phyloP scores from a whole-genome alignment of 148 eudicot species.

The Rhododendron vialii region DNA sequence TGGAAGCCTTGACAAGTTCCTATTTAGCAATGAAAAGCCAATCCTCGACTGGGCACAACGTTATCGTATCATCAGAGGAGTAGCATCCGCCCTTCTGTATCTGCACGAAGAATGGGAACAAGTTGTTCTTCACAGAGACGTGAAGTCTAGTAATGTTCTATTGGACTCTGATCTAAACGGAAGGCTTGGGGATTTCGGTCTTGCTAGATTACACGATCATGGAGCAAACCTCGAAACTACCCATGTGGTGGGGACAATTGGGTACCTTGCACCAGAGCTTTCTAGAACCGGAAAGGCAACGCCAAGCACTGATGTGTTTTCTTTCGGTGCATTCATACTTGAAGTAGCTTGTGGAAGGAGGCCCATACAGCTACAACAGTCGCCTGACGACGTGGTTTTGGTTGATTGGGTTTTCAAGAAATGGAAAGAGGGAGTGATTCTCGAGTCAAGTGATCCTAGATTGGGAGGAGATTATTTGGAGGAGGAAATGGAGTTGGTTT shows the following conservation, averaged over 20 bases:
- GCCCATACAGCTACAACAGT: constrained; percentile 19
- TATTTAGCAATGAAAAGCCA: constrained; percentile 17
- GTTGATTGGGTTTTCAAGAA: constrained; percentile 30
- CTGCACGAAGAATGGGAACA: constrained; percentile 53
- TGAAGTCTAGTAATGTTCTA: constrained; percentile 43
- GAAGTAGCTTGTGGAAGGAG: constrained; percentile 42
- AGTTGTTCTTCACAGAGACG: constrained; percentile 45
- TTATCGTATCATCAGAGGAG: constrained; percentile 28
- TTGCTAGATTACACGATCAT: constrained; percentile 40
- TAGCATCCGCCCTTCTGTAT: constrained; percentile 42
- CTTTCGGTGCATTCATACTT: constrained; percentile 34
- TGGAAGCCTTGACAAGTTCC: constrained; percentile 40
- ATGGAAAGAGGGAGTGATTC: constrained; percentile 26
- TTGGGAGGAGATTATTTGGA: constrained; percentile 19
- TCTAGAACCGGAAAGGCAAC: constrained; percentile 35
- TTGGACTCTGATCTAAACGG: constrained; percentile 32
- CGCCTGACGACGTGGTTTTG: constrained; percentile 11
- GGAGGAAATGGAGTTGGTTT: constrained; percentile 30
- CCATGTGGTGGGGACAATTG: constrained; percentile 38
- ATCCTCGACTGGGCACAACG: constrained; percentile 32
- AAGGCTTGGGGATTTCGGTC: constrained; percentile 47
- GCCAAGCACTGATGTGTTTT: constrained; percentile 31
- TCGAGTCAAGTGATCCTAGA: constrained; percentile 28
- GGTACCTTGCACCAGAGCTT: constrained; percentile 44
- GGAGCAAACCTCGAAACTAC: constrained; percentile 39